Evolutionary conservation across 2,329 filamentous ascomycete genomes (phyloP).

Genomic region (Aspergillus fructus): DNA sequence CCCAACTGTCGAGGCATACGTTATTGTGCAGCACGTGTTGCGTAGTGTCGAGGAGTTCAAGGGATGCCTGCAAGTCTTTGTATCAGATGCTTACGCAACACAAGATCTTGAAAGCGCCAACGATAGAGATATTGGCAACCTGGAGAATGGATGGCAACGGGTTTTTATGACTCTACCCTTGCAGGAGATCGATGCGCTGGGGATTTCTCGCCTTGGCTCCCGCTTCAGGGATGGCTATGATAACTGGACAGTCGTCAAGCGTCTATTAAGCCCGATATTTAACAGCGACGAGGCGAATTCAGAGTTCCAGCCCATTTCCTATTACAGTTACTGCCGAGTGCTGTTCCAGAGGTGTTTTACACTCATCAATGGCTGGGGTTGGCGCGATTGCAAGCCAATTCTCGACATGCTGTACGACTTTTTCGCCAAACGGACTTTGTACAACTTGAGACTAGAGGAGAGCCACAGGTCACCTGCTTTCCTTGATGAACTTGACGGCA

Average conservation of each 20-base stretch:
- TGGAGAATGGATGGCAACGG: conserved; percentile 43
- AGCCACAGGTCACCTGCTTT: conserved; percentile 53
- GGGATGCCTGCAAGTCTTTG: conserved; percentile 45
- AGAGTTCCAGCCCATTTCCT: conserved; percentile 40
- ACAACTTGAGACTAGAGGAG: conserved; percentile 53
- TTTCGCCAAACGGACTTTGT: conserved; percentile 55
- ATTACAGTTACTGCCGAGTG: conserved; percentile 56
- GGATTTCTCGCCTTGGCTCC: conserved; percentile 45
- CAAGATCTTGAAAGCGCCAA: conserved; percentile 38
- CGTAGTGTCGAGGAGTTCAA: conserved; percentile 27
- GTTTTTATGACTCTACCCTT: conserved; percentile 56
- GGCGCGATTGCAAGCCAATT: conserved; percentile 55
- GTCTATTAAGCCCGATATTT: conserved; percentile 49
- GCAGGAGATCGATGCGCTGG: conserved; percentile 51
- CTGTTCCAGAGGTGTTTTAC: conserved; percentile 54
- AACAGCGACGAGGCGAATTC: conserved; percentile 47
- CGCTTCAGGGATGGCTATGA: conserved; percentile 42
- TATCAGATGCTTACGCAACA: conserved; percentile 35
- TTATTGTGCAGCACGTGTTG: conserved; percentile 49
- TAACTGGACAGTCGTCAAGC: conserved; percentile 52
- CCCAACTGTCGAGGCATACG: conserved; percentile 45
- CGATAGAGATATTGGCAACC: conserved; percentile 26
- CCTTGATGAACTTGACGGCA: conserved; percentile 49
- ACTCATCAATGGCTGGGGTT: conserved; percentile 57
- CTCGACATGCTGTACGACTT: conserved; percentile 59